Evolutionary conservation across 1,139 yeast genomes (phyloP).

Genomic region (Maudiozyma humilis): DNA sequence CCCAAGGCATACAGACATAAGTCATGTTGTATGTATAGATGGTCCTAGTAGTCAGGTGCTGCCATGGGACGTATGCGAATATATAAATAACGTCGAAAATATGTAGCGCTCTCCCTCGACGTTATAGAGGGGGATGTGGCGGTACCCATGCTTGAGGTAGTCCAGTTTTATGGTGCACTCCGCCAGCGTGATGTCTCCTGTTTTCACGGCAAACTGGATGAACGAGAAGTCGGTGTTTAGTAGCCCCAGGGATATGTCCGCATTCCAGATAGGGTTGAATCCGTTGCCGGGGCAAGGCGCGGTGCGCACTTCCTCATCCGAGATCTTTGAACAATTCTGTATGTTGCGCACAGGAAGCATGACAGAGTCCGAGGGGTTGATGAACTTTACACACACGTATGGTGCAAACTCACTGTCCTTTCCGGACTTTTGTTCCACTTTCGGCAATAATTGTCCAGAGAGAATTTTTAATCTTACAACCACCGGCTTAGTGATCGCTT

Average conservation of each 20-base stretch:
- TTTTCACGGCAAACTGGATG: conserved; percentile 43
- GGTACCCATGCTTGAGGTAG: conserved; percentile 62
- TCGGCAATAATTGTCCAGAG: conserved; percentile 81
- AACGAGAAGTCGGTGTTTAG: conserved; percentile 42
- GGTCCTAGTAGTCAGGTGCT: background rate
- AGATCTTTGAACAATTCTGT: conserved; percentile 26
- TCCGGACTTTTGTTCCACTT: conserved; percentile 42
- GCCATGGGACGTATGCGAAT: conserved; percentile 7
- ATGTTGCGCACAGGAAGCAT: conserved; percentile 19
- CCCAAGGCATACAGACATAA: too few relatives aligned
- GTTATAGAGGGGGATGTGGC: conserved; percentile 72
- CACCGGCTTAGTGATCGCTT: conserved; percentile 11
- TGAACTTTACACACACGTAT: conserved; percentile 20
- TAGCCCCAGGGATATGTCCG: conserved; percentile 40
- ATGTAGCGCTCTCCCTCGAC: conserved; percentile 72
- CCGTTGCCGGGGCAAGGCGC: conserved; percentile 46
- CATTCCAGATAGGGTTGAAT: conserved; percentile 79
- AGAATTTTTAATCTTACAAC: conserved; percentile 43
- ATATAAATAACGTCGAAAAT: conserved; percentile 66
- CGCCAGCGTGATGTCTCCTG: conserved; percentile 46
- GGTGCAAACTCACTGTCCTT: conserved; percentile 20
- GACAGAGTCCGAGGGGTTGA: conserved; percentile 23
- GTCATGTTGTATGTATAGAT: background rate
- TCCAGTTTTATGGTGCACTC: conserved; percentile 46
- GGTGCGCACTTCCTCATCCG: conserved; percentile 19